phyloP scores from a whole-genome alignment of 345 rosid species.

The Noccaea caerulescens region DNA sequence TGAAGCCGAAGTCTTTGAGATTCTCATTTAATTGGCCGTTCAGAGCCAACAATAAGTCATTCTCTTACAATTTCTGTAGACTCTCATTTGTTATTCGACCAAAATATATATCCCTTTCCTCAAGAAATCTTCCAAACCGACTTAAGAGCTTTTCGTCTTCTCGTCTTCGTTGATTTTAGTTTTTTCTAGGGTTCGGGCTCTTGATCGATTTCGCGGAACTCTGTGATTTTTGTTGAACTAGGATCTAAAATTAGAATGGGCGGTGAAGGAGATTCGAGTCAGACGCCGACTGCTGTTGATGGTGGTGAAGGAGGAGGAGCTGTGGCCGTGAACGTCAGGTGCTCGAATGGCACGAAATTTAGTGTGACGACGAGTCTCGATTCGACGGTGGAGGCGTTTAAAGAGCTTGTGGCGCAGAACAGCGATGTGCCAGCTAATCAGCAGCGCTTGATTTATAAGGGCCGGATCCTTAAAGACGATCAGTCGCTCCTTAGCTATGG shows the following conservation, averaged over 20 bases:
- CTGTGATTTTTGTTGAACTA: background rate
- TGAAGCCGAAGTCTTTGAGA: conserved; percentile 23
- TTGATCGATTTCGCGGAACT: conserved; percentile 30
- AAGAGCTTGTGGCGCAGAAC: conserved; percentile 59
- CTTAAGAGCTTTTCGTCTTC: conserved; percentile 16
- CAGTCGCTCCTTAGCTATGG: conserved; percentile 79
- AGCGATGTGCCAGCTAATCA: conserved; percentile 78
- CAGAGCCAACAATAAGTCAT: conserved; percentile 11
- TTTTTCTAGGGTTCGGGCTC: conserved; percentile 29
- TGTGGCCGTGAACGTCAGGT: conserved; percentile 59
- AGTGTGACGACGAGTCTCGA: conserved; percentile 56
- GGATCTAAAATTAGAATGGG: conserved; percentile 44
- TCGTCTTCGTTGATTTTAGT: background rate
- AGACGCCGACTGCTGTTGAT: conserved; percentile 41
- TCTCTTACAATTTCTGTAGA: conserved; percentile 13
- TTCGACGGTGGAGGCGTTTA: conserved; percentile 65
- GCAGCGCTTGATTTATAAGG: conserved; percentile 83
- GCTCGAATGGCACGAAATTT: conserved; percentile 71
- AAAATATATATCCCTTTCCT: conserved; percentile 30
- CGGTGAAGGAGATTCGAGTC: conserved; percentile 70
- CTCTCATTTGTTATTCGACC: conserved; percentile 35
- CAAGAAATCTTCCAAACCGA: conserved; percentile 37
- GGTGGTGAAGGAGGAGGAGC: conserved; percentile 39
- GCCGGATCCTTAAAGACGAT: conserved; percentile 84
- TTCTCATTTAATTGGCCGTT: conserved; percentile 32